Evolutionary conservation across 495 filamentous ascomycete species (phyloP), one percentile per base, ranked within the genome.

Genomic region (Penicillium soppii): DNA sequence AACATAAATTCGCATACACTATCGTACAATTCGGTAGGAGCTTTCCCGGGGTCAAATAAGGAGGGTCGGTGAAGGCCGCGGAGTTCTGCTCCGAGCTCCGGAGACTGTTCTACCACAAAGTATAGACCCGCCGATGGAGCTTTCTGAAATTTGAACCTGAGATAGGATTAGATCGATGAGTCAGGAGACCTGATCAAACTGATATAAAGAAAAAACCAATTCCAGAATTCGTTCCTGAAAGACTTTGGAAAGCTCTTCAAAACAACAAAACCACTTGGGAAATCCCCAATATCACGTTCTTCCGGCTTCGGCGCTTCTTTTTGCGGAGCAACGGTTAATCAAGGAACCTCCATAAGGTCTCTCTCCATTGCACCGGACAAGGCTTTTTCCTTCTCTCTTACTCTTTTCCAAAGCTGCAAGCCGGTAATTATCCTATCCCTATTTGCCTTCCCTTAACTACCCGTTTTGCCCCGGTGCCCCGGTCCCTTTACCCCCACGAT

Each of bases 261-360:
- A 26, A 19, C 35, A 56, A 25, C 21, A 12, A 9, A 39, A 5
- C 20, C 20, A 5, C 29, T 32, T 12, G 5, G 29, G 16, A 22
- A 21, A 36, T 26, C n/a, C 42, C 30, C 27, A 20, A 21, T 30
- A 48, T 69, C 59, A 60, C 57, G 64, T 59, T 58, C 62, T 56
- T 64, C 68, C 70, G 70, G 66, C 67, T 69, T 71, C 68, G 70
- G 70, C 68, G 63, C 45, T 67, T 65, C 53, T 41, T 30, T 37
- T 30, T 29, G 56, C 63, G 61, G 67, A 49, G 40, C 45, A 42
- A 57, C 49, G 40, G 44, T 58, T 54, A 52, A 45, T 53, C 51
- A 57, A 35, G 25, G 37, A 42, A 26, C 15, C 20, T 21, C 25
- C 29, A 37, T 53, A 47, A 59, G 46, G n/a, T n/a, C n/a, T n/a